A percentile compares a stretch with the other conserved stretches of the same genome.
These are phyloP conservation scores for Penicillium cosmopolitanum DNA, from an alignment of 495 filamentous ascomycete species.

Conservation along the genomic window DNA sequence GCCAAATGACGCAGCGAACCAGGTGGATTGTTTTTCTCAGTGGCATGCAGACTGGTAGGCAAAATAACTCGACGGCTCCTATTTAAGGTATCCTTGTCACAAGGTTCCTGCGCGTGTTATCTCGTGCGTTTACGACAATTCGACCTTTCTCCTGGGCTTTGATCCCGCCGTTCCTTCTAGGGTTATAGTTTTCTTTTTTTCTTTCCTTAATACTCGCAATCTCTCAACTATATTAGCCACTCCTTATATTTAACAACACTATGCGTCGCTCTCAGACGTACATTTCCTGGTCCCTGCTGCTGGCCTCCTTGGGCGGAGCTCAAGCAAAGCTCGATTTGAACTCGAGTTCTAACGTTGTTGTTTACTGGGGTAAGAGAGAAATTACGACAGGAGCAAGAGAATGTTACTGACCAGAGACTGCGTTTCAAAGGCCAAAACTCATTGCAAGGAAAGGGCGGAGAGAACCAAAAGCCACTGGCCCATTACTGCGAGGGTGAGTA, in stretches of 20 bases:
- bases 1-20: slow-evolving; percentile 12
- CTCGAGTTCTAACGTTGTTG: slow-evolving; percentile 54
- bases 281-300: slow-evolving; percentile 30
- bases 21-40: slow-evolving; percentile 21
- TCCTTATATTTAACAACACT: slow-evolving; percentile 11
- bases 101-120: neutral
- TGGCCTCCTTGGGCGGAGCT: slow-evolving; percentile 37
- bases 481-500: slow-evolving; percentile 63
- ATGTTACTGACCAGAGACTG: neutral
- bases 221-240: neutral
- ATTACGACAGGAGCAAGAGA: neutral
- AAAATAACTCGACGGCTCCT: slow-evolving; percentile 23
- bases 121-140: slow-evolving; percentile 5
- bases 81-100: slow-evolving; percentile 21
- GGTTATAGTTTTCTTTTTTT: slow-evolving; percentile 2
- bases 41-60: slow-evolving; percentile 20
- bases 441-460: slow-evolving; percentile 41
- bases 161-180: slow-evolving; percentile 16
- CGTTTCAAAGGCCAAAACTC: slow-evolving; percentile 61
- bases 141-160: slow-evolving; percentile 10
- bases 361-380: slow-evolving; percentile 62
- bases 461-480: slow-evolving; percentile 56
- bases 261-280: slow-evolving; percentile 35
- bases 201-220: neutral
- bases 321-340: slow-evolving; percentile 48